Base-by-base conservation (phyloP, 495 filamentous ascomycete genomes). In the Neurospora tetraspora region DNA sequence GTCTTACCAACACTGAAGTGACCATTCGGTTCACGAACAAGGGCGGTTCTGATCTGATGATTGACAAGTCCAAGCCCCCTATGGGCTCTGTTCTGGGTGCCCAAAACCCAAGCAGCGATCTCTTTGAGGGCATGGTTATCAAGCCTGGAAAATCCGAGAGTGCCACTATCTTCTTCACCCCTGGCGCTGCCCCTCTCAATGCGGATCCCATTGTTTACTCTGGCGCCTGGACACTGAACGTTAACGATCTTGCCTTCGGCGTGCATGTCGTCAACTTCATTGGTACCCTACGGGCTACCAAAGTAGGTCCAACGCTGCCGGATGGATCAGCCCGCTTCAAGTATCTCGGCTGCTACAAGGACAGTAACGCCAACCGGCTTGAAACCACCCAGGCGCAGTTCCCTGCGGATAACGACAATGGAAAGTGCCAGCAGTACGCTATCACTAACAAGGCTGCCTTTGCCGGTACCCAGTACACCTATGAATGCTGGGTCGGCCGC, bases 141-240 rank as follows among this genome's bases (percentile, higher is more conserved):
- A 59, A 73, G 3, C 76, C 78, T 16, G 76, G 75, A 3, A 47
- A 69, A 23, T 80, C 74, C 36, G 77, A 74, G 10, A 73, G 45
- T 31, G 82, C 78, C 2, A 75, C 74, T 37, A 71, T 83, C 20
- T 73, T 77, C 37, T 83, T 83, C 73, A 74, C 74, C 10, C 79
- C 80, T 31, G 45, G 68, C 39, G 27, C 72, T 1, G 70, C 74
- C 8, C 59, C 74, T 43, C 72, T 75, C 36, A 83, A 83, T 39
- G 43, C 73, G 4, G 72, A 74, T 36, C 53, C 77, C 16, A 31
- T 77, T 23, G 20, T 69, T 4, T 78, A 77, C 65, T 76, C 74
- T 39, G 81, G 77, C 40, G 71, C 74, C 20, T 84, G 83, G 83
- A 83, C 79, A 18, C 71, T 84, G 36, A 85, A 85, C 73, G 79